Percentiles rank a stretch among this genome's conserved stretches.
Evolutionary conservation across 306 rosid genomes (phyloP).

Genomic region (Vigna hirtella): DNA sequence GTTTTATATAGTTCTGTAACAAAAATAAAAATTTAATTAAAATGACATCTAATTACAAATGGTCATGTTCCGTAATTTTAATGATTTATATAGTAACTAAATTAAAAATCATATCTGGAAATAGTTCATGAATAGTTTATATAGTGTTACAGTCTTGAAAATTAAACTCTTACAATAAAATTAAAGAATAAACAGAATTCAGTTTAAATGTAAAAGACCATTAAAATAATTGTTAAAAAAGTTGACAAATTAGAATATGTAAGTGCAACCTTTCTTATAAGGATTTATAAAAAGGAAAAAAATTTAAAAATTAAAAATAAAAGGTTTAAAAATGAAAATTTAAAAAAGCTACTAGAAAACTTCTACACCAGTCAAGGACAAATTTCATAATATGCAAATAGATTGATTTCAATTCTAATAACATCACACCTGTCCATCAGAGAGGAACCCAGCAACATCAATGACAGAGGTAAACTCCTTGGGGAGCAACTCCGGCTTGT

Average conservation of each 20-base stretch:
- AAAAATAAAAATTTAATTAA: not conserved
- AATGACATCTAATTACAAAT: not conserved
- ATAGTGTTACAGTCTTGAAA: too few relatives aligned
- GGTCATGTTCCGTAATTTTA: not conserved
- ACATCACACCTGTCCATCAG: constrained; percentile 82
- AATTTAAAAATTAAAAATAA: too few relatives aligned
- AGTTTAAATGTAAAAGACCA: not conserved
- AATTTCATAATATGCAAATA: not conserved
- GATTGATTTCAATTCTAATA: not conserved
- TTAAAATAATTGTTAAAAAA: not conserved
- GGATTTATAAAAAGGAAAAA: too few relatives aligned
- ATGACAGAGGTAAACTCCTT: constrained; percentile 78
- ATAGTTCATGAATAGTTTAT: too few relatives aligned
- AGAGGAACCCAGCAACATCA: constrained; percentile 98
- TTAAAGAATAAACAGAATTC: too few relatives aligned
- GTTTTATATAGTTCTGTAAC: not conserved
- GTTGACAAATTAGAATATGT: not conserved
- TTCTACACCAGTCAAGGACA: not conserved
- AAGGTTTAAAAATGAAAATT: too few relatives aligned
- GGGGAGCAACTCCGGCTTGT: constrained; percentile 95
- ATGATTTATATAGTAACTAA: not conserved
- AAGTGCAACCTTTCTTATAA: too few relatives aligned
- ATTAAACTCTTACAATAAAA: too few relatives aligned
- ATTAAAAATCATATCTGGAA: not conserved
- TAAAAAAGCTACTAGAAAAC: too few relatives aligned